Percentiles rank a stretch among this genome's conserved stretches.
phyloP scores from a whole-genome alignment of 345 rosid species.

The Dovyalis caffra region DNA sequence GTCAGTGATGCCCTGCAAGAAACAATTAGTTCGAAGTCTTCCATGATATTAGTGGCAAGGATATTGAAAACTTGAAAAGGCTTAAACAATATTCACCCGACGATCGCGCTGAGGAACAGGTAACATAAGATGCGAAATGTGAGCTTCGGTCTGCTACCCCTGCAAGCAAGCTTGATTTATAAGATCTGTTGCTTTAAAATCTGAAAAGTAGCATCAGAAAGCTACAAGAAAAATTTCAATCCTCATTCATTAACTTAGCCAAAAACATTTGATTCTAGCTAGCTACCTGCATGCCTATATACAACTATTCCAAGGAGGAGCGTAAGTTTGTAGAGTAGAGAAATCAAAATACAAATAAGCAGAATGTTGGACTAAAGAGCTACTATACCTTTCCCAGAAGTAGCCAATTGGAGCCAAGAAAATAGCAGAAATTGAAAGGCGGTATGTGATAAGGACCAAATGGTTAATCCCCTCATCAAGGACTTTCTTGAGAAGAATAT shows the following conservation, averaged over 20 bases:
- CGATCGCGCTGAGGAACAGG: constrained; percentile 62
- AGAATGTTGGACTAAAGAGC: not conserved
- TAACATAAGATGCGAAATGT: constrained; percentile 44
- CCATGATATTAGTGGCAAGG: not conserved
- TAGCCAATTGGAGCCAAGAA: constrained; percentile 67
- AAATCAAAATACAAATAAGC: constrained; percentile 1
- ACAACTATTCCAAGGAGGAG: not conserved
- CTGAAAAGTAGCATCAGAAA: not conserved
- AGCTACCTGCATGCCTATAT: not conserved
- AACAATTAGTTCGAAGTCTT: not conserved
- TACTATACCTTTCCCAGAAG: constrained; percentile 69
- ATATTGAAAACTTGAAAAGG: not conserved
- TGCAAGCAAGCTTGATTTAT: constrained; percentile 32
- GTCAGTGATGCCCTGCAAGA: constrained; percentile 53
- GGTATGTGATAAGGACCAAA: constrained; percentile 62
- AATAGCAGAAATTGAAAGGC: constrained; percentile 51
- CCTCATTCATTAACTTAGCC: not conserved
- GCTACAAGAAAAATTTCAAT: not conserved
- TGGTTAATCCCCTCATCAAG: constrained; percentile 60
- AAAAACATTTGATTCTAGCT: not conserved
- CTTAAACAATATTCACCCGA: constrained; percentile 50
- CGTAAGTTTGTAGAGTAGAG: not conserved
- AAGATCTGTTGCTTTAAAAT: not conserved
- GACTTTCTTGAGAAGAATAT: constrained; percentile 58
- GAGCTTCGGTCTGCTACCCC: constrained; percentile 55